These are phyloP conservation scores for Monotropa hypopitys DNA, from an alignment of 179 eudicot genomes.

Conservation along the genomic window DNA sequence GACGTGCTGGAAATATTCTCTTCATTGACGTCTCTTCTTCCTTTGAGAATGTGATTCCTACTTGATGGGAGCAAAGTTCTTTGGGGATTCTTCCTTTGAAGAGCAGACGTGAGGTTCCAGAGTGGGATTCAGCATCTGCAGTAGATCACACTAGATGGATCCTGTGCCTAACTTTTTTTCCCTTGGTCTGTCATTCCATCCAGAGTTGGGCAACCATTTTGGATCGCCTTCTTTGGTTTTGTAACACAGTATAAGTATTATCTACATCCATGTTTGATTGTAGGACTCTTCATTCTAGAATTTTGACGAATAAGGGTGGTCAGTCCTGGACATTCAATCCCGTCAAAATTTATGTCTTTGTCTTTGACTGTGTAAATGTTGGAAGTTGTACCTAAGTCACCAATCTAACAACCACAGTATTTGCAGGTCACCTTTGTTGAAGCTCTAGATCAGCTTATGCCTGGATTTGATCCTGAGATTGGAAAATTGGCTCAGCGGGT, in stretches of 20 bases:
- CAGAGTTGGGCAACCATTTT: not conserved
- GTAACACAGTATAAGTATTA: not conserved
- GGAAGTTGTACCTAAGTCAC: constrained; percentile 1
- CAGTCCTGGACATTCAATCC: not conserved
- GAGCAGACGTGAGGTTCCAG: not conserved
- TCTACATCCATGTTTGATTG: not conserved
- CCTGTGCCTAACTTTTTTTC: not conserved
- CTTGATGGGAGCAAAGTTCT: not conserved
- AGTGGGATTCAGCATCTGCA: not conserved
- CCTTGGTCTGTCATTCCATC: not conserved
- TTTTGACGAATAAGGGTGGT: not conserved
- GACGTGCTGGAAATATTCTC: not conserved
- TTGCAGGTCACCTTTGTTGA: constrained; percentile 90
- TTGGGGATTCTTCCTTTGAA: not conserved
- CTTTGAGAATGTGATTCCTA: not conserved
- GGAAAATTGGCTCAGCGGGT: constrained; percentile 95
- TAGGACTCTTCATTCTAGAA: not conserved
- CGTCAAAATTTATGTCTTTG: not conserved
- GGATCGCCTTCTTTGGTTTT: not conserved
- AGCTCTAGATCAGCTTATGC: constrained; percentile 98
- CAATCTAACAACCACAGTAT: constrained; percentile 5
- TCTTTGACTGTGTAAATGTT: not conserved
- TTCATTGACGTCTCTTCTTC: not conserved
- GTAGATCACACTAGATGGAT: not conserved
- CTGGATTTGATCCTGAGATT: constrained; percentile 99